Evolutionary conservation across 1,284 basidiomycete species (phyloP), one percentile per base, ranked within the genome.

Genomic region (Microbotryum intermedium): DNA sequence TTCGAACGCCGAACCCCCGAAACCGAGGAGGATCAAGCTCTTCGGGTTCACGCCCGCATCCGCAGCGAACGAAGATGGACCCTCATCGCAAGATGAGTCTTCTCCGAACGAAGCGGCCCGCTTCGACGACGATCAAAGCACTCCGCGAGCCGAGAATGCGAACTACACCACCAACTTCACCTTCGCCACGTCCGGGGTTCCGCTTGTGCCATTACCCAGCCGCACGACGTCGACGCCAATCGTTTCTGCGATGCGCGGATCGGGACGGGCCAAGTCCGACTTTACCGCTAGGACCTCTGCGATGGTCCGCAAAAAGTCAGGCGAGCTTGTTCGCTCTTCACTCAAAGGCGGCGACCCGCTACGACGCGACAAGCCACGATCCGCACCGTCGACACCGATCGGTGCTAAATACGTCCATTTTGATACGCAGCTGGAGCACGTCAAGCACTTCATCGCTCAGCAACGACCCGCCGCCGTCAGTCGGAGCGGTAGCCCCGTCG

Each of bases 401-500:
- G 77, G 76, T 23, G 82, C 82, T 7, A 94, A 94, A 75, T 84
- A 83, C 42, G 94, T 98, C 10, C 90, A 97, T 72, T 98, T 98
- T 68, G 90, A 95, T 76, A 75, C 85, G 7, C 83, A 93, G 72
- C 83, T 97, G 57, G 93, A 95, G 74, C 86, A 86, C 63, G 87
- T 97, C 69, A 93, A 92, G 76, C 81, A 94, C 57, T 97, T 97
- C 78, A 78, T 92, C 56, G 86, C 91, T 29, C 87, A 90, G 75
- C 93, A 97, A 75, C 90, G 90, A 74, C 94, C 93, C 0, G 80
- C 88, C 13, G 92, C 93, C 2, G 93, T 98, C 20, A 90, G 87
- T 23, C 83, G 92, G 53, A 86, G 90, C 70, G 91, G 90, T 0
- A 90, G 87, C 64, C 93, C 93, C 3, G 87, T 86, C 50, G 83